Conservation (phyloP, 2,329 filamentous ascomycete species). For the Pleoardoris graminearum region DNA sequence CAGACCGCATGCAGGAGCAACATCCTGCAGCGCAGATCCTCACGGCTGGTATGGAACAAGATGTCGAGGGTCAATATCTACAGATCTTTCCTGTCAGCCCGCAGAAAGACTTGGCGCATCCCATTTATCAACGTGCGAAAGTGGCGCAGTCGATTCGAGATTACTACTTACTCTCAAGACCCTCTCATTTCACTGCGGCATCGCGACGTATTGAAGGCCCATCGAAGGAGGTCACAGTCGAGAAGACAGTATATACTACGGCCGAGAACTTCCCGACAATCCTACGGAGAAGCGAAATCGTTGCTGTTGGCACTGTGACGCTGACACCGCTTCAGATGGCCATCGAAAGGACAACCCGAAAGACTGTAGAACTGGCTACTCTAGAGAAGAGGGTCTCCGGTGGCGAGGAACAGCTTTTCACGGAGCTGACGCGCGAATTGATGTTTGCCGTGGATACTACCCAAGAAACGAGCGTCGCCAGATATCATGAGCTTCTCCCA, state of each 20-base stretch:
- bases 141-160: slow-evolving; percentile 84
- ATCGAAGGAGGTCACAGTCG: slow-evolving; percentile 72
- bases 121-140: slow-evolving; percentile 84
- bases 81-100: slow-evolving; percentile 79
- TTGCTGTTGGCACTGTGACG: slow-evolving; percentile 66
- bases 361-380: slow-evolving; percentile 79
- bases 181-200: slow-evolving; percentile 77
- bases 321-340: slow-evolving; percentile 82
- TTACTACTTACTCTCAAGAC: slow-evolving; percentile 77
- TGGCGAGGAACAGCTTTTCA: slow-evolving; percentile 70
- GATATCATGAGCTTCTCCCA: slow-evolving; percentile 76
- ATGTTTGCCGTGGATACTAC: slow-evolving; percentile 73
- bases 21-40: slow-evolving; percentile 85
- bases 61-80: slow-evolving; percentile 88
- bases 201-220: slow-evolving; percentile 70
- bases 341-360: slow-evolving; percentile 84
- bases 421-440: slow-evolving; percentile 73
- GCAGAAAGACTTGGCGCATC: slow-evolving; percentile 79
- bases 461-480: slow-evolving; percentile 75
- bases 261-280: slow-evolving; percentile 90
- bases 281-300: slow-evolving; percentile 81
- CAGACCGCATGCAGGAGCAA: slow-evolving; percentile 88
- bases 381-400: slow-evolving; percentile 75
- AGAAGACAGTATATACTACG: slow-evolving; percentile 83
- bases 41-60: slow-evolving; percentile 68